Conservation (phyloP, 192 early-diverging fungal genomes). For the Dissophora globulifera region DNA sequence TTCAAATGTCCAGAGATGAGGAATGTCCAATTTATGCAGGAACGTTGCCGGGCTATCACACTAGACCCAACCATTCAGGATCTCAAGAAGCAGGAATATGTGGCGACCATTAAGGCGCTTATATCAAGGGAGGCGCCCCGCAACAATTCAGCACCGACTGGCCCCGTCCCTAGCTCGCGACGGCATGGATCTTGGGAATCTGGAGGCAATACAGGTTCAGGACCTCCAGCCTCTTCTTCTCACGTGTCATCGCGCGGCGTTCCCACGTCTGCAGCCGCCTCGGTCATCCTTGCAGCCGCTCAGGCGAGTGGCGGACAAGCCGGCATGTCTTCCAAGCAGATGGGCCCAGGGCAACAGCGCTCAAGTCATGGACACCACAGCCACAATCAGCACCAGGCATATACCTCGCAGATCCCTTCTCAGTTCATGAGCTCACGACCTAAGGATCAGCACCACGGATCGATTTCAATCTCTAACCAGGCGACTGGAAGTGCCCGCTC, state of each 20-base stretch:
- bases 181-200: conserved; percentile 11
- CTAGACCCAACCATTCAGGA: conserved; percentile 47
- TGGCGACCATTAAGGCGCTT: conserved; percentile 38
- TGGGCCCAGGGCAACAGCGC: not conserved
- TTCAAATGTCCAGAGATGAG: conserved; percentile 43
- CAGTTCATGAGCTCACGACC: conserved; percentile 29
- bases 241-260: conserved; percentile 8
- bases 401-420: conserved; percentile 15
- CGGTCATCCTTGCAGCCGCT: conserved; percentile 5
- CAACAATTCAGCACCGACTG: not conserved
- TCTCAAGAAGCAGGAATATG: conserved; percentile 48
- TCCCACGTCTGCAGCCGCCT: conserved; percentile 4
- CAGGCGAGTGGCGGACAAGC: conserved; percentile 12
- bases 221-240: not conserved
- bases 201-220: not conserved
- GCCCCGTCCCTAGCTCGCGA: conserved; percentile 13
- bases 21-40: conserved; percentile 47
- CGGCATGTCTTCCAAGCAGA: conserved; percentile 17
- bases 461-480: not conserved
- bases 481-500: not conserved
- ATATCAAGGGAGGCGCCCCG: conserved; percentile 28
- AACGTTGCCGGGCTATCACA: conserved; percentile 42
- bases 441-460: conserved; percentile 13
- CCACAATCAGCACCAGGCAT: conserved; percentile 26
- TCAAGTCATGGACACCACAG: conserved; percentile 9